Evolutionary conservation across 768 basidiomycete genomes (phyloP), one percentile per base, ranked within the genome.

Genomic region (Suillus brevipes): DNA sequence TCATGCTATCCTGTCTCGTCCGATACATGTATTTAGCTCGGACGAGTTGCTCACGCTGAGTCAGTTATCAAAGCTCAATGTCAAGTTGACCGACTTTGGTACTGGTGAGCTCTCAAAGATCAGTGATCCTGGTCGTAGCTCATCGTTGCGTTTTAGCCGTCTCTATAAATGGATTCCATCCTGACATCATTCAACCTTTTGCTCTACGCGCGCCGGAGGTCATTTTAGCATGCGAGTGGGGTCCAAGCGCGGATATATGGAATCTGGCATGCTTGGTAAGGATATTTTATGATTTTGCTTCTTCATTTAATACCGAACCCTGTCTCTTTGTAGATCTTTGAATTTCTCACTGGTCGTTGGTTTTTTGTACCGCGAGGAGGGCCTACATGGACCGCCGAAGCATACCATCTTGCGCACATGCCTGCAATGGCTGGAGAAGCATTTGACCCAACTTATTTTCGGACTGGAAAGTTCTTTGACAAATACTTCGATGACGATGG

Each of bases 161-260:
- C 59, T 25, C 12, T 36, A 7, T 28, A 16, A 1, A 49, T 56
- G 47, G 50, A n/a, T n/a, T n/a, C 12, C 36, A 43, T 14, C 28
- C 25, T 1, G 8, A 23, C 37, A 25, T 31, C 23, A 43, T 43
- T 61, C 71, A 70, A 65, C 68, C 72, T n/a, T 37, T 40, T 34
- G 40, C 68, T 13, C 42, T 73, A 49, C 68, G 70, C 28, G 72
- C 73, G 1, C 73, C 74, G 6, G 74, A 75, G 58, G 66, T 75
- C 34, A 70, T 69, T 56, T 71, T 76, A 20, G 61, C 67, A 12
- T 66, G 63, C 38, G 56, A 66, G 4, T 68, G 71, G 72, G 49
- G 61, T 16, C 53, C 70, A 6, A 36, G 70, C 7, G 66, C 72
- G 37, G 72, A 75, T 52, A 75, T 74, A 23, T 75, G 71, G 74